phyloP scores from a whole-genome alignment of 352 stramenopile genomes.

The Aphanomyces astaci region DNA sequence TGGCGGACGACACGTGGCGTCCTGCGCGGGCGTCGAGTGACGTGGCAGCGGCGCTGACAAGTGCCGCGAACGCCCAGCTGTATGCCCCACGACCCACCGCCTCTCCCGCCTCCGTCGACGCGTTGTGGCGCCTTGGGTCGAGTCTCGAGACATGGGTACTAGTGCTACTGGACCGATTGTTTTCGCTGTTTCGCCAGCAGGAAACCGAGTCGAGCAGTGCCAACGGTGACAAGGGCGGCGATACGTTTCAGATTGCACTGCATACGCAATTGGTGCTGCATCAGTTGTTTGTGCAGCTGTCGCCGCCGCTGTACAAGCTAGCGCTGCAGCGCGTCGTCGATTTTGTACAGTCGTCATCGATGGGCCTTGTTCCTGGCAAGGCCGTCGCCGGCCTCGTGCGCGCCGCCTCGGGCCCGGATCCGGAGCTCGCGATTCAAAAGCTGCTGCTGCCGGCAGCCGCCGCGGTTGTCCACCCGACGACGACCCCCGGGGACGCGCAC shows the following conservation, averaged over 20 bases:
- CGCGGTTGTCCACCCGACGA: background rate
- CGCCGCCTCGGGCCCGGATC: conserved; percentile 9
- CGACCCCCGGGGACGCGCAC: conserved; percentile 27
- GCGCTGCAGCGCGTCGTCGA: conserved; percentile 44
- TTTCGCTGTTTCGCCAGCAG: conserved; percentile 43
- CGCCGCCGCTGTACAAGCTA: conserved; percentile 46
- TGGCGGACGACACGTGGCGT: conserved; percentile 59
- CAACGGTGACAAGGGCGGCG: background rate
- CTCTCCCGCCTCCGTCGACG: conserved; percentile 34
- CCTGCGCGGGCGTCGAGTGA: conserved; percentile 24
- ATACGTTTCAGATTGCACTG: conserved; percentile 17
- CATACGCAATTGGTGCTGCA: conserved; percentile 24
- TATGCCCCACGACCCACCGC: conserved; percentile 38
- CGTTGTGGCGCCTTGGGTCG: conserved; percentile 48
- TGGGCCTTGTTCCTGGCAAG: conserved; percentile 37
- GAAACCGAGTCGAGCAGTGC: too few relatives aligned
- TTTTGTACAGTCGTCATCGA: conserved; percentile 40
- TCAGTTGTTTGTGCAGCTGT: conserved; percentile 56
- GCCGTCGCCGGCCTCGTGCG: conserved; percentile 46
- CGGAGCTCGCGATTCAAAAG: conserved; percentile 5
- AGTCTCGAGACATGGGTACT: conserved; percentile 64
- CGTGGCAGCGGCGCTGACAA: conserved; percentile 33
- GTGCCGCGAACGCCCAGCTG: conserved; percentile 36
- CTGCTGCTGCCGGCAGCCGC: background rate
- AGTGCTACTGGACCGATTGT: conserved; percentile 48